Conservation (phyloP, 345 rosid species). For the Citrus mangshanensis region DNA sequence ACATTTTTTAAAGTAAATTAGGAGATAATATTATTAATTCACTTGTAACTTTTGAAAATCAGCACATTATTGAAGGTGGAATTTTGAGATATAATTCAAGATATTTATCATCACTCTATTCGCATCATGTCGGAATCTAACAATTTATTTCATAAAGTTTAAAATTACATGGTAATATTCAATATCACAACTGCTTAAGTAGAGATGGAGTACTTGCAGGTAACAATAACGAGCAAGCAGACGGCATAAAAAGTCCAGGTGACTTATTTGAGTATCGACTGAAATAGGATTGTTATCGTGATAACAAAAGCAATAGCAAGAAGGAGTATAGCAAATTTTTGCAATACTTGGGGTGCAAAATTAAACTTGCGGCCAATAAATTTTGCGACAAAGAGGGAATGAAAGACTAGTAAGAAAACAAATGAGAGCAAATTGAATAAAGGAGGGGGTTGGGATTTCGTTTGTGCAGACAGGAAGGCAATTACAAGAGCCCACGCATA, state of each 20-base stretch:
- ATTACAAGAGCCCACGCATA: not conserved
- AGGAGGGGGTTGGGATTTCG: not conserved
- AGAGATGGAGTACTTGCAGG: not conserved
- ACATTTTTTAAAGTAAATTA: too few relatives aligned
- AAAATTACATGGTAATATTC: too few relatives aligned
- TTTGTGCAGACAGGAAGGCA: not conserved
- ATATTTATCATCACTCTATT: too few relatives aligned
- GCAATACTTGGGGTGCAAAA: not conserved
- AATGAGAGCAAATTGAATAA: not conserved
- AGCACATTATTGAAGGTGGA: too few relatives aligned
- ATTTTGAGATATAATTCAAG: too few relatives aligned
- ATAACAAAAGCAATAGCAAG: not conserved
- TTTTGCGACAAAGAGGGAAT: conserved; percentile 1
- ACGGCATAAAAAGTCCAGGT: not conserved
- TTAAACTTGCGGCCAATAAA: not conserved
- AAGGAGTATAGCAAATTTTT: not conserved
- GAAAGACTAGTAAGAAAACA: not conserved
- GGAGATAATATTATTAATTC: too few relatives aligned
- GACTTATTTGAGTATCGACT: not conserved
- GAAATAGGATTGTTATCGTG: not conserved
- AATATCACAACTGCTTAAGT: too few relatives aligned
- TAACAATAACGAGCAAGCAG: not conserved
- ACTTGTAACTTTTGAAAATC: too few relatives aligned
- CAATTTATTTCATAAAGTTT: too few relatives aligned
- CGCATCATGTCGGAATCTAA: too few relatives aligned